A percentile compares a stretch with the other conserved stretches of the same genome.
Evolutionary conservation across 2,329 filamentous ascomycete species (phyloP).

Genomic region (Hysterium pulicare): DNA sequence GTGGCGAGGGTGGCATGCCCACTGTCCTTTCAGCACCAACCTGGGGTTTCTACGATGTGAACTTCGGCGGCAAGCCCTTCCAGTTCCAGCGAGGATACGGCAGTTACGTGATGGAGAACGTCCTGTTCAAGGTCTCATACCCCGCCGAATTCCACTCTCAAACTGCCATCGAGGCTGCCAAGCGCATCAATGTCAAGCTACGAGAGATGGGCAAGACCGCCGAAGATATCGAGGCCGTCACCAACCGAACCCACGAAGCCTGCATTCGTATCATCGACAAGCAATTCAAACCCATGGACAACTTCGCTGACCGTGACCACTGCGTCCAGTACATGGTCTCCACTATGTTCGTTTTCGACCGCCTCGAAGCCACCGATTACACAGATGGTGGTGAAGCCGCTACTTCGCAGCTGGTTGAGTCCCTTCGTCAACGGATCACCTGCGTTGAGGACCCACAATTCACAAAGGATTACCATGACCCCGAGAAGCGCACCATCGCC

Average conservation of each 20-base stretch:
- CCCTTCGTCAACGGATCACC: constrained; percentile 86
- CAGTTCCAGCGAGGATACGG: constrained; percentile 94
- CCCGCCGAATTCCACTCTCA: constrained; percentile 98
- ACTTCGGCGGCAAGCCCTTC: constrained; percentile 89
- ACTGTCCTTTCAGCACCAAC: constrained; percentile 88
- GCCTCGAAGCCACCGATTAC: constrained; percentile 91
- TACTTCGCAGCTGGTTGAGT: constrained; percentile 83
- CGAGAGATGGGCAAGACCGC: constrained; percentile 83
- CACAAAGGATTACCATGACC: constrained; percentile 94
- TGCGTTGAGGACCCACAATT: constrained; percentile 96
- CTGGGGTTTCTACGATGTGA: constrained; percentile 98
- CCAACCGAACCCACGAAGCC: constrained; percentile 95
- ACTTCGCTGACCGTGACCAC: constrained; percentile 99
- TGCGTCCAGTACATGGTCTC: constrained; percentile 98
- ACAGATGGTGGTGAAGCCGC: constrained; percentile 89
- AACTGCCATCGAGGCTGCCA: constrained; percentile 91
- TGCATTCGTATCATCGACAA: constrained; percentile 99
- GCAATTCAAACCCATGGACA: constrained; percentile 99
- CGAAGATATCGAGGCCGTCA: constrained; percentile 83
- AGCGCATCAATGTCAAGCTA: constrained; percentile 82
- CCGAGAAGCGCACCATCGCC: constrained; percentile 88
- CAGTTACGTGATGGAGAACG: constrained; percentile 99
- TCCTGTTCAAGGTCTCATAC: constrained; percentile 99
- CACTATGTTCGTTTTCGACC: constrained; percentile 93
- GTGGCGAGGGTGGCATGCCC: constrained; percentile 85